phyloP scores from a whole-genome alignment of 139 green algal species.

The Chlamydomonas urium region DNA sequence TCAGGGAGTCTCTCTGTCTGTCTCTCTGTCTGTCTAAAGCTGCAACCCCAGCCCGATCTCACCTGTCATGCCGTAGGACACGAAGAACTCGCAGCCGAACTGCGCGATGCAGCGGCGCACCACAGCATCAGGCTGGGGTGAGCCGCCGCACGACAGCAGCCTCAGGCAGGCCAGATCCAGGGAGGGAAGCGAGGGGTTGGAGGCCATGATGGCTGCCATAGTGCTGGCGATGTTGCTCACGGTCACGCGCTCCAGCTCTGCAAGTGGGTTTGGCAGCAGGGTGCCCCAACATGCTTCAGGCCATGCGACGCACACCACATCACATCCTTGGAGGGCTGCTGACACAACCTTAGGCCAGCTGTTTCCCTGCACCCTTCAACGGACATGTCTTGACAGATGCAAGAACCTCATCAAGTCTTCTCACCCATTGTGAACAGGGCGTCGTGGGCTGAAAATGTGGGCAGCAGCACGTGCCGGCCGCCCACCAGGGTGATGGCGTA shows the following conservation, averaged over 20 bases:
- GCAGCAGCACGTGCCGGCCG: slow-evolving; percentile 72
- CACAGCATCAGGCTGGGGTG: slow-evolving; percentile 58
- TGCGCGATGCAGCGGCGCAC: slow-evolving; percentile 50
- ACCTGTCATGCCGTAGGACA: slow-evolving; percentile 87
- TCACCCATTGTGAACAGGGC: slow-evolving; percentile 68
- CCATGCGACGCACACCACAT: no score
- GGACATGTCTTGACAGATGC: no score
- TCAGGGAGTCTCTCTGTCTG: no score
- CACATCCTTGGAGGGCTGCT: no score
- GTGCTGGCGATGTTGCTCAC: slow-evolving; percentile 81
- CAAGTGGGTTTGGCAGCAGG: no score
- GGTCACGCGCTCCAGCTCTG: slow-evolving; percentile 77
- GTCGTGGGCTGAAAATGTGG: slow-evolving; percentile 55
- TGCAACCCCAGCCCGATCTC: no score
- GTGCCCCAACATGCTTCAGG: no score
- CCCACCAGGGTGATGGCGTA: slow-evolving; percentile 82
- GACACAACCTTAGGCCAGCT: no score
- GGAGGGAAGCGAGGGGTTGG: slow-evolving; percentile 58
- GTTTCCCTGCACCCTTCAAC: no score
- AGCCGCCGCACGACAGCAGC: slow-evolving; percentile 80
- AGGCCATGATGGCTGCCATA: slow-evolving; percentile 76
- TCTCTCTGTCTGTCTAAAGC: no score
- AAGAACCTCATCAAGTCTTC: no score
- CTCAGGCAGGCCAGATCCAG: slow-evolving; percentile 71
- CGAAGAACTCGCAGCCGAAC: slow-evolving; percentile 84